A percentile compares a stretch with the other conserved stretches of the same genome.
phyloP scores from a whole-genome alignment of 306 rosid species.

The Cucurbita maxima region DNA sequence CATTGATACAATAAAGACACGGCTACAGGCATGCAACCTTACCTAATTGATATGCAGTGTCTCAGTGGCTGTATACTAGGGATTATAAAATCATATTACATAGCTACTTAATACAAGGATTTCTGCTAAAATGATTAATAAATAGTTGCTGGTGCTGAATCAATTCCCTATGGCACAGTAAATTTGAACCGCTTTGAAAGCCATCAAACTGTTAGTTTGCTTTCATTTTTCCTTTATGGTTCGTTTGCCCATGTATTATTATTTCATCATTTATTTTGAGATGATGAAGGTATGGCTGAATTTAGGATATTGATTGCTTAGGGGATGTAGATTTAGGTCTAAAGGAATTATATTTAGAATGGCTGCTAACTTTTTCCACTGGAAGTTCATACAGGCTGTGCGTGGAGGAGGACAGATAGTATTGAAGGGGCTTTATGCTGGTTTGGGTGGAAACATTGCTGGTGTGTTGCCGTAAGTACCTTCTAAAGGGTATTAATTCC shows the following conservation, averaged over 20 bases:
- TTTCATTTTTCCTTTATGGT: neutral
- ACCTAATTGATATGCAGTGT: neutral
- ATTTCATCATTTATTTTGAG: neutral
- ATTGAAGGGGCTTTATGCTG: constrained; percentile 81
- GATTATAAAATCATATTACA: neutral
- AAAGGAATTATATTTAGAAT: neutral
- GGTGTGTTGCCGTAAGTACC: constrained; percentile 92
- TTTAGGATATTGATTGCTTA: neutral
- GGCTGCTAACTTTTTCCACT: constrained; percentile 5
- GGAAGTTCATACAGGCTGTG: constrained; percentile 43
- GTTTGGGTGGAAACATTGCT: constrained; percentile 85
- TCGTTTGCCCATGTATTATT: neutral
- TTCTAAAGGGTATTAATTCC: constrained; percentile 2
- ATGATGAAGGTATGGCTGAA: neutral
- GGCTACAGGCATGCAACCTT: constrained; percentile 67
- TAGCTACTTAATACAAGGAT: neutral
- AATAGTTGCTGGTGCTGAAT: neutral
- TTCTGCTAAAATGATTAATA: neutral
- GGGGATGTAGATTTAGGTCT: neutral
- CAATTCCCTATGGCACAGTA: neutral
- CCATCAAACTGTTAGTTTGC: neutral
- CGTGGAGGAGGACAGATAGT: constrained; percentile 74
- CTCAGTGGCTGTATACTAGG: neutral
- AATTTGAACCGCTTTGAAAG: neutral
- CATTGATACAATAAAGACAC: constrained; percentile 89